Evolutionary conservation across 2,329 filamentous ascomycete genomes (phyloP).

Genomic region (Colletotrichum graminicola): DNA sequence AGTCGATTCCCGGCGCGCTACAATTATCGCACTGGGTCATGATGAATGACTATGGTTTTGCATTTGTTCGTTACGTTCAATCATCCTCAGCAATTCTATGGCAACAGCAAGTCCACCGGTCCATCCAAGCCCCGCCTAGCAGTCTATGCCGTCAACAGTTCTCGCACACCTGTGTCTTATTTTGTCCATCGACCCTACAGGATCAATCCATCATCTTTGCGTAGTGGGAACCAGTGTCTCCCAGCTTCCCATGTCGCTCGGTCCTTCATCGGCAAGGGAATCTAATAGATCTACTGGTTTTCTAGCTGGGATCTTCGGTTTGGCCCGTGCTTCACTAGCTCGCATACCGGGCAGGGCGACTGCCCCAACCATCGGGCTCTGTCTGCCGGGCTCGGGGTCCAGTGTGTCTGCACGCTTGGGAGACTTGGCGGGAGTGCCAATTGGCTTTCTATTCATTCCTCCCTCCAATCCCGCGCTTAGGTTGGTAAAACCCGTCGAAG

Average conservation of each 20-base stretch:
- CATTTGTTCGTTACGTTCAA: conserved; percentile 12
- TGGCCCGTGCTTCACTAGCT: conserved; percentile 28
- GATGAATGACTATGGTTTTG: conserved; percentile 10
- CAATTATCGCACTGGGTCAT: conserved; percentile 4
- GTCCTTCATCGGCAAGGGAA: conserved; percentile 60
- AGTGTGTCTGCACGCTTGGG: conserved; percentile 28
- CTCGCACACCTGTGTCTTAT: background rate
- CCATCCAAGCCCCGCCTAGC: background rate
- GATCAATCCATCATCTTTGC: conserved; percentile 22
- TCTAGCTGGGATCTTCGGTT: conserved; percentile 38
- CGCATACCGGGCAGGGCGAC: conserved; percentile 40
- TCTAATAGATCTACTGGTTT: conserved; percentile 58
- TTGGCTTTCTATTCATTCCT: conserved; percentile 27
- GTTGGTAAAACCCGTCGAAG: conserved; percentile 36
- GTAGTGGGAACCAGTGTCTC: conserved; percentile 65
- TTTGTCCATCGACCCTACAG: background rate
- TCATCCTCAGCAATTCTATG: conserved; percentile 3
- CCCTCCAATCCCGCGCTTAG: conserved; percentile 9
- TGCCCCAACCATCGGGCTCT: conserved; percentile 36
- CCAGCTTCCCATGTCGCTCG: conserved; percentile 63
- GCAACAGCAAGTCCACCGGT: background rate
- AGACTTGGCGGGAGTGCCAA: conserved; percentile 30
- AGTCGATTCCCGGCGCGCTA: conserved; percentile 21
- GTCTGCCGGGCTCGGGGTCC: conserved; percentile 25
- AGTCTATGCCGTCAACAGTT: conserved; percentile 5